Percentiles rank a stretch among this genome's conserved stretches.
These are phyloP conservation scores for Ceriops zippeliana DNA, from an alignment of 345 rosid species.

Conservation along the genomic window DNA sequence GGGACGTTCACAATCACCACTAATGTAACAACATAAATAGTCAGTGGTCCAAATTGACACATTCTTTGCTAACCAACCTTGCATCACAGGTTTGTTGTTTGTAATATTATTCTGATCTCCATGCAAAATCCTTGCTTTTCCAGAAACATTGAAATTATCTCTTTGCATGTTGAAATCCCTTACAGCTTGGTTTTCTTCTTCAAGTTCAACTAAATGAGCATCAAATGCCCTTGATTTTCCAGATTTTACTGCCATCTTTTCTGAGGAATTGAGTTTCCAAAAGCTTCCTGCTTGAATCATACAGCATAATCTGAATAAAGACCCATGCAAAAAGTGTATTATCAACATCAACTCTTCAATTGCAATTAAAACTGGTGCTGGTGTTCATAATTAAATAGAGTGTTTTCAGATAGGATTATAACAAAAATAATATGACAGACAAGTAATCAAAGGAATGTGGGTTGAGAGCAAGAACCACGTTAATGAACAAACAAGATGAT, in stretches of 20 bases:
- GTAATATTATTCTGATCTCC: slow-evolving; percentile 19
- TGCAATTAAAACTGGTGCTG: not conserved
- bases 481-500: slow-evolving; percentile 8
- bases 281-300: slow-evolving; percentile 42
- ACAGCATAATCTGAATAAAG: slow-evolving; percentile 44
- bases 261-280: slow-evolving; percentile 43
- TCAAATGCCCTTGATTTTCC: slow-evolving; percentile 42
- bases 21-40: not conserved
- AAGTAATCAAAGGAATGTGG: not conserved
- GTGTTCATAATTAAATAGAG: not conserved
- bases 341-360: slow-evolving; percentile 8
- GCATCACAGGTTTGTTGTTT: slow-evolving; percentile 16
- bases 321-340: slow-evolving; percentile 9
- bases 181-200: slow-evolving; percentile 19
- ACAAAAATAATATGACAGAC: not conserved
- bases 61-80: slow-evolving; percentile 28
- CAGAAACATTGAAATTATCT: slow-evolving; percentile 5
- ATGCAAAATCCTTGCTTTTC: slow-evolving; percentile 11
- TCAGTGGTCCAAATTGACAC: not conserved
- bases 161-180: slow-evolving; percentile 16
- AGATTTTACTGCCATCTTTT: slow-evolving; percentile 42
- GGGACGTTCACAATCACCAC: not conserved
- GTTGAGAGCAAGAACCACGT: slow-evolving; percentile 5
- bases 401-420: not conserved
- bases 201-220: slow-evolving; percentile 47